Conservation (phyloP, 106 monocot genomes). For the Posidonia australis region DNA sequence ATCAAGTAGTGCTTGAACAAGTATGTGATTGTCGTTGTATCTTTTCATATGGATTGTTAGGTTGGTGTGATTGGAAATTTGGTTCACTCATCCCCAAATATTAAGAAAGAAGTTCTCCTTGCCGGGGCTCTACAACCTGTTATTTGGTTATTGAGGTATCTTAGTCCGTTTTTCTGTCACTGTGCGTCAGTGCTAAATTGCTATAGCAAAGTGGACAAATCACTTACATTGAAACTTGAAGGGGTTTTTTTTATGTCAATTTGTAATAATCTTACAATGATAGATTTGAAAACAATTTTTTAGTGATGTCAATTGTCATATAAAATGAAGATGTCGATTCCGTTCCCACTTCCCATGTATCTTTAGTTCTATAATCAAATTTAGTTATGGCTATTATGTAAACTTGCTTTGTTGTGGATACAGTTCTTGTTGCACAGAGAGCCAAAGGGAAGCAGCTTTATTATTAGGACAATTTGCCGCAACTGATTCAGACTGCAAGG, state of each 20-base stretch:
- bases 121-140: slow-evolving; percentile 96
- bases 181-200: too few species aligned
- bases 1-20: not conserved
- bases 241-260: too few species aligned
- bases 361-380: too few species aligned
- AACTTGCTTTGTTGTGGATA: slow-evolving; percentile 7
- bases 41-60: slow-evolving; percentile 21
- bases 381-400: too few species aligned
- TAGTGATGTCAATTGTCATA: too few species aligned
- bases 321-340: too few species aligned
- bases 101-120: slow-evolving; percentile 90
- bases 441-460: slow-evolving; percentile 96
- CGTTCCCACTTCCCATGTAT: too few species aligned
- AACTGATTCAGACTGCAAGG: slow-evolving; percentile 99
- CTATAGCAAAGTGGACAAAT: too few species aligned
- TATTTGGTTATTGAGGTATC: slow-evolving; percentile 82
- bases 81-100: slow-evolving; percentile 97
- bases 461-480: slow-evolving; percentile 97
- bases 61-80: slow-evolving; percentile 99
- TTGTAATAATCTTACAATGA: too few species aligned
- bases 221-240: too few species aligned
- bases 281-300: not conserved
- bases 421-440: slow-evolving; percentile 91
- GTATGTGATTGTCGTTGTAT: not conserved
- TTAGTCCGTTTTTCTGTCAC: not conserved